Percentiles rank a stretch among this genome's conserved stretches.
phyloP scores from a whole-genome alignment of 2,329 filamentous ascomycete species.

The Akanthomyces muscarius region DNA sequence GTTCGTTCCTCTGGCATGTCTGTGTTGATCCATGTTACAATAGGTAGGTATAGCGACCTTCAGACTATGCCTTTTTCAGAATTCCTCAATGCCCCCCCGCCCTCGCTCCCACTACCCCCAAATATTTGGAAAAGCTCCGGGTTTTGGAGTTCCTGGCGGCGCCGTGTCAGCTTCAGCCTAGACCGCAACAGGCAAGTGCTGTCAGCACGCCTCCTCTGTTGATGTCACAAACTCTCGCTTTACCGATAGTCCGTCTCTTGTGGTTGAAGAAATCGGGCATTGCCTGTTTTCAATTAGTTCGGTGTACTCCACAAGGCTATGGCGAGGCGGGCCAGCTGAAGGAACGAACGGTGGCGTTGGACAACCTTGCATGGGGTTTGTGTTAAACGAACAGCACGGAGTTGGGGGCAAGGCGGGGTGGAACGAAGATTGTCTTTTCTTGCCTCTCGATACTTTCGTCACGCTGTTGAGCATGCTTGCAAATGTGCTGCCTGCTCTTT shows the following conservation, averaged over 20 bases:
- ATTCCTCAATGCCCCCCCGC: not conserved
- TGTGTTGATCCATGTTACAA: not conserved
- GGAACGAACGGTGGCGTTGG: not conserved
- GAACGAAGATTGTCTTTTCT: too few relatives aligned
- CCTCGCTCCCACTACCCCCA: not conserved
- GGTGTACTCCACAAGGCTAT: not conserved
- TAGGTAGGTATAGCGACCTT: not conserved
- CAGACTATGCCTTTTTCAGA: not conserved
- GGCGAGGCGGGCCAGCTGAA: not conserved
- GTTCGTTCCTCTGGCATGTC: not conserved
- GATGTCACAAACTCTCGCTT: not conserved
- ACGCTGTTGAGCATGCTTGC: too few relatives aligned
- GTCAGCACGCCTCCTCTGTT: slow-evolving; percentile 1
- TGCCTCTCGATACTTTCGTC: too few relatives aligned
- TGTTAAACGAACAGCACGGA: not conserved
- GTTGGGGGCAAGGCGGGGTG: not conserved
- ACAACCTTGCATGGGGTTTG: not conserved
- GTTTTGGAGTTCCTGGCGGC: not conserved
- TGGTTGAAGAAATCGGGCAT: not conserved
- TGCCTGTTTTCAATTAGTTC: not conserved
- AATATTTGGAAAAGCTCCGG: not conserved
- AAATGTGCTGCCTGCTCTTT: too few relatives aligned
- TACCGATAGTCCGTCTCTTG: not conserved
- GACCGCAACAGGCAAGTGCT: slow-evolving; percentile 6
- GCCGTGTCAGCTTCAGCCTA: slow-evolving; percentile 6